These are phyloP conservation scores for Onygenales sp. DNA, from an alignment of 2,329 filamentous ascomycete genomes.

Conservation along the genomic window DNA sequence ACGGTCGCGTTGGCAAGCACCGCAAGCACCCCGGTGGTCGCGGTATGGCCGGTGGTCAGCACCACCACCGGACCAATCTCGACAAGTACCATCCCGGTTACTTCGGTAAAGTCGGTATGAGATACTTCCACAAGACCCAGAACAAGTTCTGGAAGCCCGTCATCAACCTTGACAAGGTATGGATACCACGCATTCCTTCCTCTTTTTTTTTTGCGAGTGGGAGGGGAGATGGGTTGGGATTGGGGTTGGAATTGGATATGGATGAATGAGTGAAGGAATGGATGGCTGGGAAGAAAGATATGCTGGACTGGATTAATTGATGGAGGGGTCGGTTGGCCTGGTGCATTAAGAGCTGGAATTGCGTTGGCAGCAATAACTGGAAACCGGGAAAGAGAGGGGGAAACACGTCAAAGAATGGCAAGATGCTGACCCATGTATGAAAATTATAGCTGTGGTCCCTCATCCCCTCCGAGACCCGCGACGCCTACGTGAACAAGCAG, in stretches of 20 bases:
- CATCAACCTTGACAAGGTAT: conserved; percentile 97
- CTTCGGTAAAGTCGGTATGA: conserved; percentile 96
- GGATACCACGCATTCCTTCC: conserved; percentile 18
- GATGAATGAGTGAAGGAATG: neutral
- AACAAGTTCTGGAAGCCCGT: conserved; percentile 98
- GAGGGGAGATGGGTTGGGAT: neutral
- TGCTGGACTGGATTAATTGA: neutral
- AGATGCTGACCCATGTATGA: conserved; percentile 1
- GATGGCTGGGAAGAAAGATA: neutral
- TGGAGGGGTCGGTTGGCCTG: too few relatives aligned
- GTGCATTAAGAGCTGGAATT: too few relatives aligned
- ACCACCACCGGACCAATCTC: conserved; percentile 92
- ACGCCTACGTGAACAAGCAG: conserved; percentile 72
- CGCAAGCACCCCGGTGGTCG: conserved; percentile 77
- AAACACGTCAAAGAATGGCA: neutral
- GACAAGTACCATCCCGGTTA: conserved; percentile 97
- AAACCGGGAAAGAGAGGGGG: neutral
- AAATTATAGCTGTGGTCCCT: conserved; percentile 76
- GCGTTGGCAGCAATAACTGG: too few relatives aligned
- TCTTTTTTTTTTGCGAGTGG: neutral
- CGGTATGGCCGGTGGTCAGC: conserved; percentile 95
- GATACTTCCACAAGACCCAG: conserved; percentile 91
- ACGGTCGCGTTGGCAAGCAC: conserved; percentile 99
- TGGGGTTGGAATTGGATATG: neutral
- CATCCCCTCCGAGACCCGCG: conserved; percentile 84